Percentiles rank a stretch among this genome's conserved stretches.
Evolutionary conservation across 148 eudicot genomes (phyloP).

Genomic region (Chenopodium quinoa): DNA sequence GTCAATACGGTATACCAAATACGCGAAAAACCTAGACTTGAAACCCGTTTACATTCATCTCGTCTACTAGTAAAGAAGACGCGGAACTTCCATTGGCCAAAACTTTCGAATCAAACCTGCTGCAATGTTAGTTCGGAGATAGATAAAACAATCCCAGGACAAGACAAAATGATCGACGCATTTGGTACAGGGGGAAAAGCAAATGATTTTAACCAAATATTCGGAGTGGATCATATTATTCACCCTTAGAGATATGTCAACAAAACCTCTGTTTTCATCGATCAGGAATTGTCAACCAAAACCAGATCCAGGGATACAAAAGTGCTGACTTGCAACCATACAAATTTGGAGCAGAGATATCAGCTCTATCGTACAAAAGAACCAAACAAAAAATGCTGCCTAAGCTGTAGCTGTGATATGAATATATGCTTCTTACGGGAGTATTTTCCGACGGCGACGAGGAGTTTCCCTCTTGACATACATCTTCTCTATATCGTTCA

Average conservation of each 20-base stretch:
- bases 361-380: slow-evolving; percentile 16
- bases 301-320: slow-evolving; percentile 7
- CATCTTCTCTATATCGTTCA: slow-evolving; percentile 69
- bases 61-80: not conserved
- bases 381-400: slow-evolving; percentile 3
- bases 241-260: slow-evolving; percentile 3
- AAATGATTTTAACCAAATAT: not conserved
- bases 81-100: not conserved
- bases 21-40: not conserved
- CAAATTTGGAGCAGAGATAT: not conserved
- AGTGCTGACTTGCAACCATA: not conserved
- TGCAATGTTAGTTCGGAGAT: not conserved
- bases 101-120: not conserved
- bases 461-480: slow-evolving; percentile 86
- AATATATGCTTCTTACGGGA: slow-evolving; percentile 35
- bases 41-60: not conserved
- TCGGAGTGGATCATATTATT: slow-evolving; percentile 2
- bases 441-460: slow-evolving; percentile 60
- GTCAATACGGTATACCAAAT: not conserved
- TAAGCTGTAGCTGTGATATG: not conserved
- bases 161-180: not conserved
- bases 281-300: not conserved
- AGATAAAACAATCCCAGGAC: not conserved
- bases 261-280: not conserved
- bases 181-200: too few species aligned